Conservation (phyloP, 352 stramenopile species). For the Thraustotheca clavata region DNA sequence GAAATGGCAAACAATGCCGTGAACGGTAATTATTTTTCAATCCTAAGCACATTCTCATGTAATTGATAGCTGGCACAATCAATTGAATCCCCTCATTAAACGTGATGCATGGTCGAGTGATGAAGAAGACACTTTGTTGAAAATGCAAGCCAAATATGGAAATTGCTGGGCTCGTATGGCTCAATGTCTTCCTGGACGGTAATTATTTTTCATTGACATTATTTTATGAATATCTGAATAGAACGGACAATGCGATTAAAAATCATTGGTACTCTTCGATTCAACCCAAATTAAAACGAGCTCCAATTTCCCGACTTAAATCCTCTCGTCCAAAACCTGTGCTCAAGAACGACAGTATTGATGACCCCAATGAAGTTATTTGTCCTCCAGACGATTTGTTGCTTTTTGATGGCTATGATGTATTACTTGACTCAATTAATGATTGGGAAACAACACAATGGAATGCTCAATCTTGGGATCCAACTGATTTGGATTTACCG, state of each 20-base stretch:
- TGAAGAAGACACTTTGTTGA: constrained; percentile 80
- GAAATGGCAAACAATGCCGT: constrained; percentile 22
- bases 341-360: not conserved
- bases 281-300: constrained; percentile 41
- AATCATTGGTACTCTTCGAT: constrained; percentile 93
- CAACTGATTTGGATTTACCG: too few relatives aligned
- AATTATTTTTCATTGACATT: not conserved
- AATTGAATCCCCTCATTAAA: constrained; percentile 71
- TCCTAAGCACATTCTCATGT: not conserved
- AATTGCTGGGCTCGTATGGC: constrained; percentile 98
- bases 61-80: constrained; percentile 68
- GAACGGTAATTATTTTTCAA: constrained; percentile 19
- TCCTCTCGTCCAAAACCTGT: not conserved
- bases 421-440: too few relatives aligned
- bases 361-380: not conserved
- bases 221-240: not conserved
- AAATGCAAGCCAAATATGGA: constrained; percentile 78
- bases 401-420: too few relatives aligned
- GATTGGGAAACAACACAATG: too few relatives aligned
- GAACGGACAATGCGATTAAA: constrained; percentile 96
- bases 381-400: too few relatives aligned
- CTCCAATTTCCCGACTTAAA: not conserved
- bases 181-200: constrained; percentile 88
- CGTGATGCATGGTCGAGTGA: constrained; percentile 68
- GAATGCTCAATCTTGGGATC: too few relatives aligned